Base-by-base conservation (phyloP, 1,284 basidiomycete species). In the Pascua sp. region DNA sequence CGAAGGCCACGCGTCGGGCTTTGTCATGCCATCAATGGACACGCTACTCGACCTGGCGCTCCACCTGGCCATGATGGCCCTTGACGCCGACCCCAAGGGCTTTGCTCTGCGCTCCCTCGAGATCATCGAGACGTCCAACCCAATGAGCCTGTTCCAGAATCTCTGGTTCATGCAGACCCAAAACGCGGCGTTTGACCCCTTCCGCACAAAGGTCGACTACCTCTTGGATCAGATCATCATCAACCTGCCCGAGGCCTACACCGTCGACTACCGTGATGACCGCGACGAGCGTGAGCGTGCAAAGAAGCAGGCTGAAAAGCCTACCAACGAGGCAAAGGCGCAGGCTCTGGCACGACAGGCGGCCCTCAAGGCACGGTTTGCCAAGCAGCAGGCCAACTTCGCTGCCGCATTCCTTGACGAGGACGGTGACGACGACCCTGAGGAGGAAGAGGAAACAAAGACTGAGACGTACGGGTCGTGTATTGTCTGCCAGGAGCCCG, bases 401-500 rank as follows among this genome's bases (percentile, higher is more conserved):
- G 67, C 73, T 12, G 62, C 66, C 48, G 65, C 53, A 49, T 70
- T 70, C 58, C 65, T 70, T 43, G 75, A 75, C 32, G 76, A 74
- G 24, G 77, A 77, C 5, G 76, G 78, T 5, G 78, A 86, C 62
- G 90, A 89, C 59, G 88, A 83, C 39, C 82, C 83, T 1, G 85
- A 83, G 17, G 60, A 62, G 36, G 63, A 65, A 16, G 65, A 69
- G 38, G 81, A 82, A 64, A 80, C 85, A 37, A 83, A 81, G 9
- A 70, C 73, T 1, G 73, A 82, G 15, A 85, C 85, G 24, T 87
- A 87, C 62, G 96, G 95, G 1, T 89, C 87, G 32, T 99, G 96
- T 74, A 98, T 99, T 63, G 90, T 98, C 9, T 99, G 96, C 68
- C 96, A 98, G 74, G 96, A 98, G 73, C 89, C 92, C 59, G 84